Conservation (phyloP, 495 filamentous ascomycete species). For the Penicillium lividum region DNA sequence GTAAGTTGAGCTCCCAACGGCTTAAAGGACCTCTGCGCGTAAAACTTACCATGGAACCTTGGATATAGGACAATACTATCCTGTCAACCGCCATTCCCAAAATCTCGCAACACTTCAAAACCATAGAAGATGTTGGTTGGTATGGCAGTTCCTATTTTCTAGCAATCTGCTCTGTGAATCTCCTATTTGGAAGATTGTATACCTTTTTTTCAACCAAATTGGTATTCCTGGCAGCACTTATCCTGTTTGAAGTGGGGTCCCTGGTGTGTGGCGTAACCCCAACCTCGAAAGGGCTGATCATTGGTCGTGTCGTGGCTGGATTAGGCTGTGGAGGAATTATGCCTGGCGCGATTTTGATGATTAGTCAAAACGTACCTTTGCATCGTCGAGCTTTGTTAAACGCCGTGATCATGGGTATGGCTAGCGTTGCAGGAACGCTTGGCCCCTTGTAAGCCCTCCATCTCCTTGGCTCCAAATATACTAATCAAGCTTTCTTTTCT, state of each 20-base stretch:
- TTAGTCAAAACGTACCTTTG: slow-evolving; percentile 54
- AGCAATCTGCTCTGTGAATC: slow-evolving; percentile 30
- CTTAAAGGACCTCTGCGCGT: too few species aligned
- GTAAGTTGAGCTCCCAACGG: too few species aligned
- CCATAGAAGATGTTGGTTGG: slow-evolving; percentile 47
- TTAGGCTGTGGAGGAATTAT: slow-evolving; percentile 62
- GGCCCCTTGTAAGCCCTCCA: not conserved
- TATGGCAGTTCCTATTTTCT: slow-evolving; percentile 51
- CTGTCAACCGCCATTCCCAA: slow-evolving; percentile 12
- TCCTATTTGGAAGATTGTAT: slow-evolving; percentile 42
- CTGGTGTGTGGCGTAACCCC: slow-evolving; percentile 71
- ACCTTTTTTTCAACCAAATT: slow-evolving; percentile 43
- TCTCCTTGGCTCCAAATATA: not conserved
- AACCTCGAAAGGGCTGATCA: slow-evolving; percentile 65
- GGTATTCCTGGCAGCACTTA: slow-evolving; percentile 24
- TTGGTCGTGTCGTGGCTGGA: slow-evolving; percentile 74
- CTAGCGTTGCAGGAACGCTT: not conserved
- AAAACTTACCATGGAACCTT: too few species aligned
- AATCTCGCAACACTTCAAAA: slow-evolving; percentile 27
- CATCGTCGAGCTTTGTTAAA: too few species aligned
- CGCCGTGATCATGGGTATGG: not conserved
- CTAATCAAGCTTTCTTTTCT: not conserved
- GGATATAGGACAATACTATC: slow-evolving; percentile 5
- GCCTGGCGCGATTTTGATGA: slow-evolving; percentile 48
- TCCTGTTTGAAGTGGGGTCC: slow-evolving; percentile 67